phyloP scores from a whole-genome alignment of 2,329 filamentous ascomycete species.

The Akanthomyces lecanii region DNA sequence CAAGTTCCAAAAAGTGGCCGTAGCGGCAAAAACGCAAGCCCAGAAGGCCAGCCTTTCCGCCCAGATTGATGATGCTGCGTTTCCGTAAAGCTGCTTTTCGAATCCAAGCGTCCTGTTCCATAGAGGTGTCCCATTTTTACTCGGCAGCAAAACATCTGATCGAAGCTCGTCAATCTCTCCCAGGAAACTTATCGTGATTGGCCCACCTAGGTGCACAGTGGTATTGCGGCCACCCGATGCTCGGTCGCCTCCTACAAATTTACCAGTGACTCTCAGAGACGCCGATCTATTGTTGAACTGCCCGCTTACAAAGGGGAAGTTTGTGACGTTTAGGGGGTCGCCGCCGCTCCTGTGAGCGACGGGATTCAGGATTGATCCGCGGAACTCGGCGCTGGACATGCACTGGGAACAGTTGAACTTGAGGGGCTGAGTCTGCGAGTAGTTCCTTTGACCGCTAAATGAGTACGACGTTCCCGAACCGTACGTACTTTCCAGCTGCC shows the following conservation, averaged over 20 bases:
- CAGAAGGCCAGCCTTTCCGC: not conserved
- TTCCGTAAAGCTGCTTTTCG: not conserved
- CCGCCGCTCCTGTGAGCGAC: not conserved
- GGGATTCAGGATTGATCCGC: constrained; percentile 2
- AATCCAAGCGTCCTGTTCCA: constrained; percentile 6
- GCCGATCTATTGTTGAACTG: constrained; percentile 7
- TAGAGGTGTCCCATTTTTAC: not conserved
- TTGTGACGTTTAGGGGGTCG: constrained; percentile 1
- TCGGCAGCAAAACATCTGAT: not conserved
- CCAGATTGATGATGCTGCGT: not conserved
- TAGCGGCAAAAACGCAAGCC: not conserved
- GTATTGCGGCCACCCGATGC: not conserved
- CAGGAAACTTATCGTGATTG: constrained; percentile 10
- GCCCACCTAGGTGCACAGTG: constrained; percentile 2
- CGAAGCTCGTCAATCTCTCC: constrained; percentile 7
- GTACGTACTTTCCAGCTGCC: constrained; percentile 2
- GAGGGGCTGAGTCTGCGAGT: not conserved
- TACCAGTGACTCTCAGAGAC: not conserved
- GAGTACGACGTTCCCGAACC: constrained; percentile 1
- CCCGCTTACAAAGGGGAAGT: not conserved
- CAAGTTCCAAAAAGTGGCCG: not conserved
- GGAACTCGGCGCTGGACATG: constrained; percentile 1
- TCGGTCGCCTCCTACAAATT: not conserved
- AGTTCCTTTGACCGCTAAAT: not conserved
- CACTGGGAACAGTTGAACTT: constrained; percentile 8